A percentile compares a stretch with the other conserved stretches of the same genome.
These are phyloP conservation scores for Herpetospermum pedunculosum DNA, from an alignment of 306 rosid species.

Conservation along the genomic window DNA sequence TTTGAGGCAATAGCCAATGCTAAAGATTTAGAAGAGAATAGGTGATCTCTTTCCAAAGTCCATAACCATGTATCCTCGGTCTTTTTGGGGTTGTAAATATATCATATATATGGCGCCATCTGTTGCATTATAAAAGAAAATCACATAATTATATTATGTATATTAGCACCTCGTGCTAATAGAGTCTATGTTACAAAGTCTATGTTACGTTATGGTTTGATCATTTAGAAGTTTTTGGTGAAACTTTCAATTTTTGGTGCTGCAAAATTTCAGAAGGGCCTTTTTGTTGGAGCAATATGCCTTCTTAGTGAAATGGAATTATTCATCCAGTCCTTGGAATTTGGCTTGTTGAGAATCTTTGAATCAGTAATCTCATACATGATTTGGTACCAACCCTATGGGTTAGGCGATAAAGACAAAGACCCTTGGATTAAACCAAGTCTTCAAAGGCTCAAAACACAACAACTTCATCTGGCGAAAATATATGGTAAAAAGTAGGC, in stretches of 20 bases:
- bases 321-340: background rate
- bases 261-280: background rate
- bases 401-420: background rate
- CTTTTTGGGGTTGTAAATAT: background rate
- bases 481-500: too few relatives aligned
- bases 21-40: too few relatives aligned
- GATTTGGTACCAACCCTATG: background rate
- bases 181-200: background rate
- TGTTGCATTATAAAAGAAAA: background rate
- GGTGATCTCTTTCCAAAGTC: too few relatives aligned
- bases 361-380: background rate
- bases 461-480: too few relatives aligned
- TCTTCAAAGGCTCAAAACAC: background rate
- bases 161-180: background rate
- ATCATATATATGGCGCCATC: background rate
- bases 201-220: background rate
- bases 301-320: background rate
- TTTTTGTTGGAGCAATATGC: background rate
- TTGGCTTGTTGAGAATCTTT: background rate
- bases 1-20: too few relatives aligned
- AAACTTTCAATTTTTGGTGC: background rate
- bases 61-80: too few relatives aligned
- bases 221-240: background rate
- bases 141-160: background rate
- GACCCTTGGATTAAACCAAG: background rate